Evolutionary conservation across 495 filamentous ascomycete genomes (phyloP), one percentile per base, ranked within the genome.

Genomic region (Trichoderma reesei): DNA sequence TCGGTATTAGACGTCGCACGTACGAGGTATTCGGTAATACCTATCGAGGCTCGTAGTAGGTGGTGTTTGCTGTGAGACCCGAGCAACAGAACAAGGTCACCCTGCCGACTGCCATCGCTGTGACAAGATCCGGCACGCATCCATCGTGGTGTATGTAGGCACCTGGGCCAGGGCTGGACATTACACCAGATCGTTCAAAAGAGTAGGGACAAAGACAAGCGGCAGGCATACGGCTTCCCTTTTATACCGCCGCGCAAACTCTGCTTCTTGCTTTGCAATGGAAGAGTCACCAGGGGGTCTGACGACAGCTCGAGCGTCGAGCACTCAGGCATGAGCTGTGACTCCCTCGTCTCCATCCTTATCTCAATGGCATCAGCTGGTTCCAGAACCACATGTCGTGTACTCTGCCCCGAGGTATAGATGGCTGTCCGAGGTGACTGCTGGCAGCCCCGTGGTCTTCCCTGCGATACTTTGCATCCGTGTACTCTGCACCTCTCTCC

Each of bases 231-330:
- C 26, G 20, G 20, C 51, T 56, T 56, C 51, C 51, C 31, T 56
- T 56, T 56, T 56, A 56, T 56, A 56, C 51, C 26, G 51, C 51
- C 16, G 11, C 51, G 51, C 51, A 56, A 56, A 56, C 51, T 56
- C 34, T 56, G 51, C 51, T 56, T 56, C 51, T 56, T 56, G 51
- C 51, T 18, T 26, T n/a, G 20, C 51, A 56, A 33, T n/a, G 18
- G 26, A 56, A 56, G 48, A 56, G 51, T 56, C 51, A 56, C 14
- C 51, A 56, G 51, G 51, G 51, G 51, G 26, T 56, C 51, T 56
- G 51, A 56, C 51, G 20, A 56, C 51, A 56, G 51, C 51, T 56
- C 20, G 51, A 56, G 51, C 51, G 9, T 56, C 51, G 20, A 56
- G 51, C 51, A 56, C 31, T 34, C 34, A 3, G 34, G 31, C 51